Conservation (phyloP, 192 early-diverging fungal genomes). For the Coemansia sp. region DNA sequence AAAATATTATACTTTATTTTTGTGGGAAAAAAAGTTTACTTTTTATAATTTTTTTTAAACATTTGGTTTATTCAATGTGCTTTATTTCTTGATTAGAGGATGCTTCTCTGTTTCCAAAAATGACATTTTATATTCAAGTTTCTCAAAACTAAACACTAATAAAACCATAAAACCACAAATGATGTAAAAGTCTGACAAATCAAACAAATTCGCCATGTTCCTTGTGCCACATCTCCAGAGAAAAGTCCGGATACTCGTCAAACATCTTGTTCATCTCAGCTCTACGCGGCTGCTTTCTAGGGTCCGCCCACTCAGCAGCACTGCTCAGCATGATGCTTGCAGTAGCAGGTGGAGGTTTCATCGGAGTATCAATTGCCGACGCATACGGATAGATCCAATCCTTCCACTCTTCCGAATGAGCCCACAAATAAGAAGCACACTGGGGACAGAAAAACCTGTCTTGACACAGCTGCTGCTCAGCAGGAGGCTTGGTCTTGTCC, state of each 20-base stretch:
- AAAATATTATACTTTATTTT: too few relatives aligned
- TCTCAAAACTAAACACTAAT: too few relatives aligned
- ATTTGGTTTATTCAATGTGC: too few relatives aligned
- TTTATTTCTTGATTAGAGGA: too few relatives aligned
- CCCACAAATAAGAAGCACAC: slow-evolving; percentile 61
- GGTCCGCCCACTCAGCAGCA: slow-evolving; percentile 53
- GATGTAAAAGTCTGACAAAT: not conserved
- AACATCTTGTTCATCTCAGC: slow-evolving; percentile 35
- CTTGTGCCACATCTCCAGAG: slow-evolving; percentile 65
- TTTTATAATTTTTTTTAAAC: too few relatives aligned
- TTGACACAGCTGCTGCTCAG: slow-evolving; percentile 51
- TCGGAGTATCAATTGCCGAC: slow-evolving; percentile 60
- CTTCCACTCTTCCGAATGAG: slow-evolving; percentile 24
- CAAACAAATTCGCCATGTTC: slow-evolving; percentile 32
- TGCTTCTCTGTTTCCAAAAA: too few relatives aligned
- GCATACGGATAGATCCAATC: slow-evolving; percentile 56
- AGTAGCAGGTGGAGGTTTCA: slow-evolving; percentile 43
- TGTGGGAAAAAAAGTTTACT: too few relatives aligned
- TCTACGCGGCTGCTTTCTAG: slow-evolving; percentile 18
- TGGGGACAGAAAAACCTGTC: slow-evolving; percentile 61
- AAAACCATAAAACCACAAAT: too few relatives aligned
- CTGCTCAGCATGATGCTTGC: slow-evolving; percentile 54
- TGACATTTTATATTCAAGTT: too few relatives aligned
- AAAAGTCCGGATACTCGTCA: slow-evolving; percentile 57
- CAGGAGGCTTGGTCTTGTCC: slow-evolving; percentile 33